phyloP scores from a whole-genome alignment of 495 filamentous ascomycete species.

The Penicillium turbatum region DNA sequence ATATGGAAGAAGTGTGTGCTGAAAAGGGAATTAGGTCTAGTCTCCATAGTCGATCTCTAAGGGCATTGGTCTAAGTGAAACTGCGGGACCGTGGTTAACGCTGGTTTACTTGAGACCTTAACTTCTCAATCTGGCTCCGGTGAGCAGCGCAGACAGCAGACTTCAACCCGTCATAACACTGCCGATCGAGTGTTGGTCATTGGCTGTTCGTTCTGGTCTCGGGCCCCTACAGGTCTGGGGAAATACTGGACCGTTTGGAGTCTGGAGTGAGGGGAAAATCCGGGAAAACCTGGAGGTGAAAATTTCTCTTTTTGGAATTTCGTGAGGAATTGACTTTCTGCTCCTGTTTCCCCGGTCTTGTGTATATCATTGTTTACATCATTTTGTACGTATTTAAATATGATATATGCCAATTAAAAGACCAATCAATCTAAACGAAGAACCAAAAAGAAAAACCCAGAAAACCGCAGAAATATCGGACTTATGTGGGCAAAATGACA shows the following conservation, averaged over 20 bases:
- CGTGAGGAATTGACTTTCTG: too few species aligned
- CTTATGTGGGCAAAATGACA: neutral
- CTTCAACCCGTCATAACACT: neutral
- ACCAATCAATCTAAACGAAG: neutral
- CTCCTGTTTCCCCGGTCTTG: too few species aligned
- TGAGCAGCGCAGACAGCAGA: constrained; percentile 1
- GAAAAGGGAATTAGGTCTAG: too few species aligned
- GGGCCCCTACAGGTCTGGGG: neutral
- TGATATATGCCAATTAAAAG: too few species aligned
- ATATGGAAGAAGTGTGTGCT: too few species aligned
- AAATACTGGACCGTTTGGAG: neutral
- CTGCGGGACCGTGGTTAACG: neutral
- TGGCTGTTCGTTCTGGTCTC: neutral
- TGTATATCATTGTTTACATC: too few species aligned
- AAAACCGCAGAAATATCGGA: too few species aligned
- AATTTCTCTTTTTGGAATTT: neutral
- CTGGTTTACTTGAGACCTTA: neutral
- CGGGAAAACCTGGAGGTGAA: constrained; percentile 8
- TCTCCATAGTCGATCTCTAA: neutral
- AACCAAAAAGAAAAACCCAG: neutral
- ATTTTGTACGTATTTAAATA: too few species aligned
- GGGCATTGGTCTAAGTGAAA: neutral
- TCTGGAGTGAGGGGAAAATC: constrained; percentile 3
- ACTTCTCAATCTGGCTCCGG: constrained; percentile 8
- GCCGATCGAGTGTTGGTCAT: neutral